phyloP scores from a whole-genome alignment of 805 yeast species.

The Jamesozyma lodderae region DNA sequence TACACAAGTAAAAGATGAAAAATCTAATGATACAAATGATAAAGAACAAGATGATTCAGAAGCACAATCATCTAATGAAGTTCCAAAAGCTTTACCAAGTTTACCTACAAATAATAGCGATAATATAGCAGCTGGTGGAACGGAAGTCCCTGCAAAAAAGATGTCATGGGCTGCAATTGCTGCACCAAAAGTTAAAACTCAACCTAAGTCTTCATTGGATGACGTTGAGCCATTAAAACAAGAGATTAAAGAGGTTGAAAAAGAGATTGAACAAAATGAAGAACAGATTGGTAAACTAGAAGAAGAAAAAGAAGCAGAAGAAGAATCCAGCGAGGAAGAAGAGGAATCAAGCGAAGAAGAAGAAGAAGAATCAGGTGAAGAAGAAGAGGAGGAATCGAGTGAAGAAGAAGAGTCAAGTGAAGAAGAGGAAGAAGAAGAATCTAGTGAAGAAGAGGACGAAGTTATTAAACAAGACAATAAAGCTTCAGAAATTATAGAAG shows the following conservation, averaged over 20 bases:
- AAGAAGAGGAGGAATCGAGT: slow-evolving; percentile 2
- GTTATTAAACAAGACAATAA: slow-evolving; percentile 4
- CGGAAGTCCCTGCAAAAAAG: slow-evolving; percentile 15
- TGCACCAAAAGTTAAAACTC: slow-evolving; percentile 34
- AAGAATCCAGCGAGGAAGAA: slow-evolving; percentile 3
- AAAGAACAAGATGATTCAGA: slow-evolving; percentile 17
- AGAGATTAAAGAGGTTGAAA: slow-evolving; percentile 17
- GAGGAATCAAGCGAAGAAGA: slow-evolving; percentile 5
- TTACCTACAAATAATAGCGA: slow-evolving; percentile 3
- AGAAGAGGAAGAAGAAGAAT: slow-evolving; percentile 4
- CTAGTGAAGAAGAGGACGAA: slow-evolving; percentile 3
- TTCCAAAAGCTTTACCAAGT: slow-evolving; percentile 1
- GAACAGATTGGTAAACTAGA: slow-evolving; percentile 7
- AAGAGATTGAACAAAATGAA: slow-evolving; percentile 1
- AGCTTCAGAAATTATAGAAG: slow-evolving; percentile 10
- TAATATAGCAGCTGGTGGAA: slow-evolving; percentile 8
- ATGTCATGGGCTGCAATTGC: slow-evolving; percentile 67
- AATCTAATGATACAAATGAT: slow-evolving; percentile 13
- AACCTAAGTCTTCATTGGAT: slow-evolving; percentile 14
- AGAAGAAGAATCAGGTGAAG: slow-evolving; percentile 7
- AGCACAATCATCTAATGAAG: slow-evolving; percentile 6
- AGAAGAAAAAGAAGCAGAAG: slow-evolving; percentile 13
- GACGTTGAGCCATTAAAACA: slow-evolving; percentile 27
- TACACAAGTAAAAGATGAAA: slow-evolving; percentile 10
- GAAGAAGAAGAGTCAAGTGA: slow-evolving; percentile 6